Evolutionary conservation across 345 rosid species (phyloP).

Genomic region (Chamaenerion angustifolium): DNA sequence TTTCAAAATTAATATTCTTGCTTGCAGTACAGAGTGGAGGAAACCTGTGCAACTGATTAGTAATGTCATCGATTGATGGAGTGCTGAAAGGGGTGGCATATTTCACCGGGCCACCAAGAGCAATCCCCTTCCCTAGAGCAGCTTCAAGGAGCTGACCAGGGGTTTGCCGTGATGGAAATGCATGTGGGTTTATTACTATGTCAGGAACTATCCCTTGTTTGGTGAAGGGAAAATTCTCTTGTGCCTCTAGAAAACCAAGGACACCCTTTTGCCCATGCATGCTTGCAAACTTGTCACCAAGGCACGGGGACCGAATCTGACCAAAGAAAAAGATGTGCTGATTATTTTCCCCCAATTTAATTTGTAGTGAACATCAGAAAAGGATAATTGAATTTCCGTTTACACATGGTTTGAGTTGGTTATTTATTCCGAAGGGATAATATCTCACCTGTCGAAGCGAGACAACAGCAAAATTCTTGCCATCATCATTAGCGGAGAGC

Average conservation of each 20-base stretch:
- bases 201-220: constrained; percentile 88
- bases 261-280: constrained; percentile 99
- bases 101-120: constrained; percentile 43
- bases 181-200: constrained; percentile 76
- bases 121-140: constrained; percentile 85
- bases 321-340: not conserved
- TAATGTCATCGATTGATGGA: constrained; percentile 50
- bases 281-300: constrained; percentile 92
- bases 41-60: constrained; percentile 82
- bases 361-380: no score
- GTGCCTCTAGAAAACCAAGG: constrained; percentile 75
- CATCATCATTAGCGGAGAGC: constrained; percentile 86
- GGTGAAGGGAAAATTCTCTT: constrained; percentile 85
- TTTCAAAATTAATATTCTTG: no score
- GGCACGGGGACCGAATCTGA: constrained; percentile 77
- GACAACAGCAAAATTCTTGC: constrained; percentile 75
- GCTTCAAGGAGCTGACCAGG: constrained; percentile 93
- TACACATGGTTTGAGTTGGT: no score
- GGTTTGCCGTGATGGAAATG: constrained; percentile 89
- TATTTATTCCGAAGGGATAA: no score
- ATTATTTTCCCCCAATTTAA: no score
- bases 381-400: no score
- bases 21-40: no score
- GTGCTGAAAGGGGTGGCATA: constrained; percentile 88
- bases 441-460: constrained; percentile 91